phyloP scores from a whole-genome alignment of 1,139 yeast genomes.

The Hansenula lynferdii region DNA sequence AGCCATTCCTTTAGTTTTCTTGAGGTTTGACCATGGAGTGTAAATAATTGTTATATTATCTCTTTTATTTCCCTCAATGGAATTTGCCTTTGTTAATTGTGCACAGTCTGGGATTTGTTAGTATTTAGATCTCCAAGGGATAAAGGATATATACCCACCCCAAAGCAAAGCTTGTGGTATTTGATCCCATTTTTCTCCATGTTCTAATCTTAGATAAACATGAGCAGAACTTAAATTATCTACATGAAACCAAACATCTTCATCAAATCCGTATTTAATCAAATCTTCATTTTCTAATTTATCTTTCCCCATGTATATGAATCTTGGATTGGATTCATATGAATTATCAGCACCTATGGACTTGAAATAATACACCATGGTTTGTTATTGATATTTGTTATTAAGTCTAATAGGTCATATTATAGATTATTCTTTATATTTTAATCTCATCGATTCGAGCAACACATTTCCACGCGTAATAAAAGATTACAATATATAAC shows the following conservation, averaged over 20 bases:
- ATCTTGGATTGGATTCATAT: constrained; percentile 24
- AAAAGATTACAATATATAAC: too few relatives aligned
- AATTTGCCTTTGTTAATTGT: constrained; percentile 76
- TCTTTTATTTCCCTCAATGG: constrained; percentile 73
- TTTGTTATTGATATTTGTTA: too few relatives aligned
- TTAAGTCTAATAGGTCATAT: too few relatives aligned
- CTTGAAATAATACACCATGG: constrained; percentile 58
- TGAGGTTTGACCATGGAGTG: constrained; percentile 73
- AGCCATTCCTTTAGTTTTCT: constrained; percentile 71
- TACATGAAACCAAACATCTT: constrained; percentile 81
- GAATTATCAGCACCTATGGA: constrained; percentile 35
- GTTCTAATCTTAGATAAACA: constrained; percentile 57
- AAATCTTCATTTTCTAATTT: constrained; percentile 72
- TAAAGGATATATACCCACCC: neutral
- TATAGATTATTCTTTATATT: too few relatives aligned
- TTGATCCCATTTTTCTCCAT: constrained; percentile 40
- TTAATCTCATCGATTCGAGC: too few relatives aligned
- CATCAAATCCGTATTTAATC: constrained; percentile 63
- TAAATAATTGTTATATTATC: constrained; percentile 66
- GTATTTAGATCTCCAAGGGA: neutral
- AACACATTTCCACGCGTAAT: neutral
- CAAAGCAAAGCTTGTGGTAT: constrained; percentile 48
- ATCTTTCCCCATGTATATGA: constrained; percentile 70
- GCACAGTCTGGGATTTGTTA: constrained; percentile 47
- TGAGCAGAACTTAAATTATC: constrained; percentile 81